phyloP scores from a whole-genome alignment of 2,329 filamentous ascomycete species.

The Phialophora macrospora region DNA sequence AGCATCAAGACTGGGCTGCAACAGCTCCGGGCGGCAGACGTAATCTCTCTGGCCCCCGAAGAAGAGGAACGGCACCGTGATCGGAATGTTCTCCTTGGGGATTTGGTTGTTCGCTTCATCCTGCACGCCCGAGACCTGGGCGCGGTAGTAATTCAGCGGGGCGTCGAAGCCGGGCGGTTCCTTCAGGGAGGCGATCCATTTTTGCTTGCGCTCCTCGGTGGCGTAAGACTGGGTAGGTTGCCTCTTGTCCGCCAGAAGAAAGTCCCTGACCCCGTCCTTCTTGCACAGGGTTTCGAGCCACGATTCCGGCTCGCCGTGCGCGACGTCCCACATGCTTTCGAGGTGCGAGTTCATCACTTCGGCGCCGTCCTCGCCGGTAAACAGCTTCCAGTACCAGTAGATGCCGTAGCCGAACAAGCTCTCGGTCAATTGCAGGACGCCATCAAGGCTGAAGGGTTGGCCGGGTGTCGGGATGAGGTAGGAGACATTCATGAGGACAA shows the following conservation, averaged over 20 bases:
- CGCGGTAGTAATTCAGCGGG: constrained; percentile 27
- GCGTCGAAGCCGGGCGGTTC: constrained; percentile 26
- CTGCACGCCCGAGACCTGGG: constrained; percentile 23
- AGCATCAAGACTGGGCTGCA: constrained; percentile 19
- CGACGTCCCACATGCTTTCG: constrained; percentile 46
- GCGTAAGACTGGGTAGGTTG: constrained; percentile 46
- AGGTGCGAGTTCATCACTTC: constrained; percentile 47
- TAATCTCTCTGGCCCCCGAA: constrained; percentile 26
- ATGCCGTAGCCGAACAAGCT: constrained; percentile 46
- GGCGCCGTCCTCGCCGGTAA: constrained; percentile 48
- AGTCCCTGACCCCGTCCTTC: constrained; percentile 43
- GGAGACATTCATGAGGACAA: constrained; percentile 51
- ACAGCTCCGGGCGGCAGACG: constrained; percentile 22
- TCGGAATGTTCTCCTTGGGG: constrained; percentile 15
- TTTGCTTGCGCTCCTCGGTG: constrained; percentile 39
- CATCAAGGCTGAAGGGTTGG: constrained; percentile 46
- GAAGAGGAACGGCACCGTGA: constrained; percentile 30
- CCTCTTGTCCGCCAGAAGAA: constrained; percentile 36
- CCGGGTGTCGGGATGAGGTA: constrained; percentile 46
- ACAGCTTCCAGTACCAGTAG: constrained; percentile 55
- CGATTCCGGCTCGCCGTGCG: constrained; percentile 43
- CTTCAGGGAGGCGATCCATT: constrained; percentile 42
- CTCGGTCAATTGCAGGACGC: constrained; percentile 42
- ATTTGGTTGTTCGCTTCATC: constrained; percentile 22
- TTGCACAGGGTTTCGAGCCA: constrained; percentile 48